A percentile compares a stretch with the other conserved stretches of the same genome.
These are phyloP conservation scores for Olyra latifolia DNA, from an alignment of 176 grass and related monocot genomes.

Conservation along the genomic window DNA sequence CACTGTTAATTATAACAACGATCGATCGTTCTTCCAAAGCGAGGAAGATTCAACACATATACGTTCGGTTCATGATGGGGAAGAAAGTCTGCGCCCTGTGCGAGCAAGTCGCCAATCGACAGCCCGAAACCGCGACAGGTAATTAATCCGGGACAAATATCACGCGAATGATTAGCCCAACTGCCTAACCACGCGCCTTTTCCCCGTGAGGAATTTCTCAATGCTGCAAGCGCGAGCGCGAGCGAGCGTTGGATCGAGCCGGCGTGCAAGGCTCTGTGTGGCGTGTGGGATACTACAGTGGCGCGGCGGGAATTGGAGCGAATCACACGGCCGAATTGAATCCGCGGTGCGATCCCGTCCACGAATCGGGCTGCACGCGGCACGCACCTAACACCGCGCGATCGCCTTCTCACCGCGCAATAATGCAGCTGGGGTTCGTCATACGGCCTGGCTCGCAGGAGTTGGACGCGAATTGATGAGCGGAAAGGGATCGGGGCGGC, in stretches of 20 bases:
- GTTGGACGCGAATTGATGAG: conserved; percentile 20
- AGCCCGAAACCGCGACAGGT: background rate
- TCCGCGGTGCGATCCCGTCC: background rate
- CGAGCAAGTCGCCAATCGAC: background rate
- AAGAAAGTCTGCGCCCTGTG: background rate
- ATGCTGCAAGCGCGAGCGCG: background rate
- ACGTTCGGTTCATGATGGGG: background rate
- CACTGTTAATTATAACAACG: background rate
- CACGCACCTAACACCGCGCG: background rate
- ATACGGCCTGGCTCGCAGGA: background rate
- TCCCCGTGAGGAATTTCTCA: background rate
- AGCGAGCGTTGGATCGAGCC: too few relatives aligned
- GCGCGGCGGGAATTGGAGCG: too few relatives aligned
- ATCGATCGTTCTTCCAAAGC: background rate
- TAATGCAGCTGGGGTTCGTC: background rate
- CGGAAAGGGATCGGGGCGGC: conserved; percentile 5
- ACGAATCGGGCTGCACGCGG: background rate
- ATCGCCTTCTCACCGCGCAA: background rate
- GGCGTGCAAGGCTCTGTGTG: too few relatives aligned
- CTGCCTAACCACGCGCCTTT: background rate
- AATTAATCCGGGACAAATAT: background rate
- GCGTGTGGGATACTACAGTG: background rate
- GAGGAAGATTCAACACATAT: background rate
- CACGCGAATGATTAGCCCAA: background rate
- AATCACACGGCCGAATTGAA: background rate